Evolutionary conservation across 768 basidiomycete species (phyloP), one percentile per base, ranked within the genome.

Genomic region (Pisolithus tinctorius): DNA sequence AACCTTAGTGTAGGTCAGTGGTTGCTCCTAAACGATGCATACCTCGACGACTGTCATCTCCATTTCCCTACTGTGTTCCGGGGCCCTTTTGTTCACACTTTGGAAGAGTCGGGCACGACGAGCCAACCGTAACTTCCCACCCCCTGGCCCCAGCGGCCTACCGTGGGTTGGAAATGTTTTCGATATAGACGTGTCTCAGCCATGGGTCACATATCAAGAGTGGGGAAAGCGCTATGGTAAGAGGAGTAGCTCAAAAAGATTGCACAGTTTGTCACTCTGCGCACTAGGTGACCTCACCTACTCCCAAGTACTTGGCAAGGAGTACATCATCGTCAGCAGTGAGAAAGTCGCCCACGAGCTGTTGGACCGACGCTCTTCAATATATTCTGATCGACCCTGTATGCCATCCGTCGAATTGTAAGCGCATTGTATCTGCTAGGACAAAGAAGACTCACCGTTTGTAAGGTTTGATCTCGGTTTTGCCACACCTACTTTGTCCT

Each of bases 361-460:
- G 9, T 49, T 69, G 48, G 59, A 66, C 4, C 58, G 60, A 29
- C 61, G 63, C 14, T 55, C 60, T 36, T 50, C 58, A 2, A 64
- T 55, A 25, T 68, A 68, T 52, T 66, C 64, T 29, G 65, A 67
- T 42, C 46, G 66, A 14, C 66, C 65, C 3, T 38, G 47, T 7
- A 40, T 62, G 26, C 52, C 59, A 16, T 50, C 8, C 2, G 14
- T 16, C 4, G 40, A 42, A 13, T 4, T 10, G 23, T 14, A 42
- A 10, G 41, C 23, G 25, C 11, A 9, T 25, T 26, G 7, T 14
- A 10, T n/a, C 11, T 13, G 41, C 41, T 13, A 13, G 10, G 25
- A 1, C 13, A 11, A 34, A 13, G 34, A 34, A 14, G 13, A 34
- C 34, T 34, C 34, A 34, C 13, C 13, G 3, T 34, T 34, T 14